These are phyloP conservation scores for Candida insectalens DNA, from an alignment of 805 yeast species.

Conservation along the genomic window DNA sequence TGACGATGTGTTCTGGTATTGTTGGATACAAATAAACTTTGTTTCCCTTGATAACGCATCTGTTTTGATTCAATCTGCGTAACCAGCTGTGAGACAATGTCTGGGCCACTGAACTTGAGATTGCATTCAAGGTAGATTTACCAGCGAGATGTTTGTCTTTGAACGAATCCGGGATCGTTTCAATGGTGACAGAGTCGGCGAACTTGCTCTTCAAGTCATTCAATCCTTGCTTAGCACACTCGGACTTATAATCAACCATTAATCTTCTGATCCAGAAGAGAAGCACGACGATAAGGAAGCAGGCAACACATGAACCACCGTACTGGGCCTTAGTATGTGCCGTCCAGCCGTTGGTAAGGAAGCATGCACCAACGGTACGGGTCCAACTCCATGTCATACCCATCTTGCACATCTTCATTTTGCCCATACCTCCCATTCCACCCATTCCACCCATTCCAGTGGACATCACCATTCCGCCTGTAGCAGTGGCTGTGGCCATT, in stretches of 20 bases:
- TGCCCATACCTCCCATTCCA: neutral
- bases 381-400: too few relatives aligned
- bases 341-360: constrained; percentile 9
- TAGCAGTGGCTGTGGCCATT: constrained; percentile 4
- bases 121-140: neutral
- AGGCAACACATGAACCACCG: constrained; percentile 15
- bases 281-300: constrained; percentile 6
- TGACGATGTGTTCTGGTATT: constrained; percentile 6
- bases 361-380: constrained; percentile 5
- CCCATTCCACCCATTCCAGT: constrained; percentile 3
- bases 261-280: constrained; percentile 13
- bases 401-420: neutral
- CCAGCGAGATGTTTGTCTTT: neutral
- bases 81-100: constrained; percentile 10
- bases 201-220: constrained; percentile 3
- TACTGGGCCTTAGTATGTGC: constrained; percentile 9
- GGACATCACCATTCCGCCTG: too few relatives aligned
- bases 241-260: constrained; percentile 5
- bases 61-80: constrained; percentile 6
- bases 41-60: constrained; percentile 6
- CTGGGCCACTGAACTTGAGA: constrained; percentile 7
- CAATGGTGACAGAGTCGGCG: constrained; percentile 1
- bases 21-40: constrained; percentile 10
- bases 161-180: neutral
- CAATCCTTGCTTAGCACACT: constrained; percentile 3